Evolutionary conservation across 1,284 basidiomycete genomes (phyloP), one percentile per base, ranked within the genome.

Genomic region (Flammula alnicola): DNA sequence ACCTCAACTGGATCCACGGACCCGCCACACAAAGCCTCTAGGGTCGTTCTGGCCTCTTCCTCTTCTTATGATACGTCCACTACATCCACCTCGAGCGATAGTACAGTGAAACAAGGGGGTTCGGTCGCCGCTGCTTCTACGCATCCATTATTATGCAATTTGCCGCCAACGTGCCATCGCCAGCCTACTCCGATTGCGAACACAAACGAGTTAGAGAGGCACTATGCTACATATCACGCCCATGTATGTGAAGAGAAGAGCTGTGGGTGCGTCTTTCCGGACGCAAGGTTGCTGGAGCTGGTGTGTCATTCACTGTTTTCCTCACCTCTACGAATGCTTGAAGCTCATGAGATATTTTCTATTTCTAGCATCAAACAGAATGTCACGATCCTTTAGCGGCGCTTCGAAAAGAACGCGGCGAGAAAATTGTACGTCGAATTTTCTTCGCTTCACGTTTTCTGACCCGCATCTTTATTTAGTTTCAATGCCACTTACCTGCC

Each of bases 191-290:
- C 74, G 1, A 78, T 93, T 44, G 72, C 76, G 1, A 79, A 78
- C 53, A 77, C 80, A 29, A 76, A 74, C 16, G 88, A 90, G 47
- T 77, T 94, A 5, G 89, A 93, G 59, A 70, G 79, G 20, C 93
- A 95, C 70, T 92, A 95, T 66, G 83, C 83, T 1, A 86, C 75
- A 17, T 89, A 87, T 63, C 93, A 96, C 66, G 84, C 88, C 0
- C 87, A 90, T 71, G 85, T 93, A 1, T 95, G 93, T 64, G 84
- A 80, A 60, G 75, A 79, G 49, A 63, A 64, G 16, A 72, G 77
- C 2, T 95, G 93, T 70, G 79, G 80, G 11, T 84, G 84, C 64
- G 88, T 94, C n/a, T 96, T 95, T 63, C 93, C 93, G 1, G 89
- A 93, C 60, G 84, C 81, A 37, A 74, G 85, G 49, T 66, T 95